Base-by-base conservation (phyloP, 2,329 filamentous ascomycete species). In the Phialocephala sp. region DNA sequence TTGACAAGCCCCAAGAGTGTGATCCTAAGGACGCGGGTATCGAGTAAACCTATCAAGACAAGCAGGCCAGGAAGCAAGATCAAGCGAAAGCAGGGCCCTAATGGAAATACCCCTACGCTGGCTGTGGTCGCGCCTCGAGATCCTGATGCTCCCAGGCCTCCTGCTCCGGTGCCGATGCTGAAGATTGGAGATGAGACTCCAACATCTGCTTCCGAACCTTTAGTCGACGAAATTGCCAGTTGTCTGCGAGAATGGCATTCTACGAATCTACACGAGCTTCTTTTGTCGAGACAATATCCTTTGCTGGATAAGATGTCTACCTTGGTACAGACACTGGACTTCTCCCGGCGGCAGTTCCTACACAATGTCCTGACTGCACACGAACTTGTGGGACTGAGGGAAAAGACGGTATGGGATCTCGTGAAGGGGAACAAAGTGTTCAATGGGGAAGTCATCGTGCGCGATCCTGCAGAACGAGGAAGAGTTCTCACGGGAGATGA, bases 221-320 rank as follows among this genome's bases (percentile, higher is more conserved):
- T 99, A 67, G 94, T 99, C 27, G 95, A 99, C 79, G 95, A 99
- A 78, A 98, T 99, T 73, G 94, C 95, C 15, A 97, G 94, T 3
- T 99, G 95, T 77, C 81, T 99, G 69, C 88, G 95, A 72, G 95
- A 99, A 84, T 99, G 95, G 96, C 94, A 99, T 80, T 97, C 95
- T 22, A 97, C 94, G 20, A 96, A 97, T 76, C 84, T 99, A 18
- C 96, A 99, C 79, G 93, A 97, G 76, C 84, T 98, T 27, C 85
- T 99, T 1, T 85, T 99, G 9, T 88, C 89, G 22, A 87, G 93
- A 66, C 89, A 94, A 76, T 99, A 99, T 79, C 81, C 85, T 59
- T 86, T 89, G 62, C 82, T 99, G 63, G 93, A 97, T 73, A 88
- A 90, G 68, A 88, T 98, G 76, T 91, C 93, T 1, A 85, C 86